phyloP scores from a whole-genome alignment of 495 filamentous ascomycete genomes.

The Rhypophila decipiens region DNA sequence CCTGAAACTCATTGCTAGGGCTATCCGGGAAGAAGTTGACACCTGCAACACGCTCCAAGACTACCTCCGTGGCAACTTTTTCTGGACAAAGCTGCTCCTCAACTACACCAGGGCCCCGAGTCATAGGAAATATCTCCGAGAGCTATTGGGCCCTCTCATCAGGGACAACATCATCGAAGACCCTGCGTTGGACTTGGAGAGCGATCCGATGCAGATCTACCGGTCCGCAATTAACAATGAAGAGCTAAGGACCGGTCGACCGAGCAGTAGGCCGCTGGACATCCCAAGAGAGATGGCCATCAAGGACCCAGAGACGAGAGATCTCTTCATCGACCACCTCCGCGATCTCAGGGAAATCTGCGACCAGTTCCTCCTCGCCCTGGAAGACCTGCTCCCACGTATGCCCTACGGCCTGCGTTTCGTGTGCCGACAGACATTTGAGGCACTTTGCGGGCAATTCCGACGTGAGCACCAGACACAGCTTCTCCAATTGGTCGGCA shows the following conservation, averaged over 20 bases:
- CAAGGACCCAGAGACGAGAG: slow-evolving; percentile 83
- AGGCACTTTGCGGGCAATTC: slow-evolving; percentile 67
- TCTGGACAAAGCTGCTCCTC: slow-evolving; percentile 80
- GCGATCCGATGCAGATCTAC: slow-evolving; percentile 97
- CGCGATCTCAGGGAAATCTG: slow-evolving; percentile 89
- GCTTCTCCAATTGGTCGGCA: slow-evolving; percentile 74
- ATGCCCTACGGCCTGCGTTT: slow-evolving; percentile 94
- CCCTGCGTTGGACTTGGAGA: slow-evolving; percentile 83
- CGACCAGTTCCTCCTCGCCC: slow-evolving; percentile 72
- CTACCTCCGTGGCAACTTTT: slow-evolving; percentile 82
- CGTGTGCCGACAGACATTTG: slow-evolving; percentile 79
- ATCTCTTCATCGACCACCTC: slow-evolving; percentile 85
- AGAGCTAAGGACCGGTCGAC: slow-evolving; percentile 82
- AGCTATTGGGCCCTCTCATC: slow-evolving; percentile 75
- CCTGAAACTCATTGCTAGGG: slow-evolving; percentile 76
- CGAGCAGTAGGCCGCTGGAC: slow-evolving; percentile 70
- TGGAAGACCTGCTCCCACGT: slow-evolving; percentile 76
- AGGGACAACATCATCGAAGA: slow-evolving; percentile 88
- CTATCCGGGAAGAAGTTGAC: slow-evolving; percentile 83
- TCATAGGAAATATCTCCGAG: slow-evolving; percentile 85
- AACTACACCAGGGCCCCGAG: slow-evolving; percentile 88
- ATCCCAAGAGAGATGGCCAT: slow-evolving; percentile 89
- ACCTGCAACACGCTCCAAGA: slow-evolving; percentile 67
- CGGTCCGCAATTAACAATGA: slow-evolving; percentile 92
- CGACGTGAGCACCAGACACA: slow-evolving; percentile 69